phyloP scores from a whole-genome alignment of 768 basidiomycete species.

The Ramaria sp. region DNA sequence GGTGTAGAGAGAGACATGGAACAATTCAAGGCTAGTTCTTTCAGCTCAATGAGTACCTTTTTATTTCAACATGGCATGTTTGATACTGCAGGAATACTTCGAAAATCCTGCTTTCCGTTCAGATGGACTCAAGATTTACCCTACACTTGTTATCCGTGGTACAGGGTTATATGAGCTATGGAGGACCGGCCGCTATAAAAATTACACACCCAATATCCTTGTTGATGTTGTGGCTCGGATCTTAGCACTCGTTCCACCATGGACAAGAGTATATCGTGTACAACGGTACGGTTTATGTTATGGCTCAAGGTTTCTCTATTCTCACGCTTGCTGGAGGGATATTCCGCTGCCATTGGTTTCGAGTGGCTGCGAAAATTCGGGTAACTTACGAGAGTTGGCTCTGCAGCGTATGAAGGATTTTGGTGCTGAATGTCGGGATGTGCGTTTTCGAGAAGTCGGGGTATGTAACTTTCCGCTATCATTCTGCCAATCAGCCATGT shows the following conservation, averaged over 20 bases:
- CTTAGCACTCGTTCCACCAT: constrained; percentile 92
- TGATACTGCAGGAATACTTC: constrained; percentile 64
- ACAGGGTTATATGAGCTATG: constrained; percentile 94
- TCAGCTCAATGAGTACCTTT: neutral
- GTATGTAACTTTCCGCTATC: constrained; percentile 34
- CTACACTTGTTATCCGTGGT: constrained; percentile 94
- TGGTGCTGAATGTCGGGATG: constrained; percentile 94
- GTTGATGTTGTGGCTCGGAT: constrained; percentile 97
- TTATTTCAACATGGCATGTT: neutral
- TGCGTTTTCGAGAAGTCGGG: constrained; percentile 95
- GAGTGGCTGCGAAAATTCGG: constrained; percentile 95
- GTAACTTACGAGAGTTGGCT: constrained; percentile 92
- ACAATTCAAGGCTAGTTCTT: constrained; percentile 63
- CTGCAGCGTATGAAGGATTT: constrained; percentile 98
- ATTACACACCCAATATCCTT: constrained; percentile 97
- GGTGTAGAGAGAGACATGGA: constrained; percentile 95
- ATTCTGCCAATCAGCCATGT: constrained; percentile 2
- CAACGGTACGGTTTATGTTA: constrained; percentile 50
- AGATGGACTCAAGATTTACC: constrained; percentile 97
- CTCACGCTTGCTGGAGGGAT: constrained; percentile 43
- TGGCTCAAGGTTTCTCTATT: neutral
- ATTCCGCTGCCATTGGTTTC: constrained; percentile 95
- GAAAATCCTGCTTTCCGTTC: constrained; percentile 97
- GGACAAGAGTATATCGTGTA: constrained; percentile 97
- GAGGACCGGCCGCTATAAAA: constrained; percentile 96